phyloP scores from a whole-genome alignment of 2,329 filamentous ascomycete genomes.

The Dactylonectria macrodidyma region DNA sequence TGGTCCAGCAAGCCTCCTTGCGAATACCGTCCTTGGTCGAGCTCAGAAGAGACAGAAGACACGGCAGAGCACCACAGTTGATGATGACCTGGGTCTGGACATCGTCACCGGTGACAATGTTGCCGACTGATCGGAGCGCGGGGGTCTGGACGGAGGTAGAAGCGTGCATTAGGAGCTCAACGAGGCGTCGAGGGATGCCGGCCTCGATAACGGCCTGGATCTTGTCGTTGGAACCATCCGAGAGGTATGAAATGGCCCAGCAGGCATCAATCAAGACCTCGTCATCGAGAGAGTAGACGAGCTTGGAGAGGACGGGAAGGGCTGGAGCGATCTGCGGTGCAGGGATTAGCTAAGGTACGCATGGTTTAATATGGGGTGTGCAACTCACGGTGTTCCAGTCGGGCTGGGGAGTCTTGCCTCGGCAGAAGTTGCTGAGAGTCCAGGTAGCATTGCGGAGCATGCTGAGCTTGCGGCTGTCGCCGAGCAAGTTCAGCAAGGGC shows the following conservation, averaged over 20 bases:
- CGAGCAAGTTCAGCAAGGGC: slow-evolving; percentile 89
- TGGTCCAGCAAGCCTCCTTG: slow-evolving; percentile 99
- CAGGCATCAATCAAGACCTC: slow-evolving; percentile 99
- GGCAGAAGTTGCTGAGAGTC: slow-evolving; percentile 99
- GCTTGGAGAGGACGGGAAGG: slow-evolving; percentile 93
- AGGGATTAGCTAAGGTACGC: slow-evolving; percentile 24
- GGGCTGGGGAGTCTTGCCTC: slow-evolving; percentile 98
- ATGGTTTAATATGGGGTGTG: slow-evolving; percentile 42
- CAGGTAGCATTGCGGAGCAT: slow-evolving; percentile 99
- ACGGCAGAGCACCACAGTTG: slow-evolving; percentile 94
- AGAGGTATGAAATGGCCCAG: slow-evolving; percentile 99
- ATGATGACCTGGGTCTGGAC: slow-evolving; percentile 99
- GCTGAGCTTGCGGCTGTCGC: slow-evolving; percentile 98
- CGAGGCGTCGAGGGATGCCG: slow-evolving; percentile 94
- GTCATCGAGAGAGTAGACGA: slow-evolving; percentile 98
- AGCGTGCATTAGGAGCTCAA: slow-evolving; percentile 97
- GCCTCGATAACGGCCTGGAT: slow-evolving; percentile 99
- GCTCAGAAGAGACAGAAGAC: slow-evolving; percentile 92
- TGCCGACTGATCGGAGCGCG: slow-evolving; percentile 95
- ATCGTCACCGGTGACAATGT: slow-evolving; percentile 98
- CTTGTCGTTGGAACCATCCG: slow-evolving; percentile 98
- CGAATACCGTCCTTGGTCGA: slow-evolving; percentile 99
- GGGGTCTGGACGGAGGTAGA: slow-evolving; percentile 99
- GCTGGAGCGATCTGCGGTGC: slow-evolving; percentile 86
- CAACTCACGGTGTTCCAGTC: slow-evolving; percentile 92